Evolutionary conservation across 345 rosid genomes (phyloP), one percentile per base, ranked within the genome.

Genomic region (Brassica juncea): DNA sequence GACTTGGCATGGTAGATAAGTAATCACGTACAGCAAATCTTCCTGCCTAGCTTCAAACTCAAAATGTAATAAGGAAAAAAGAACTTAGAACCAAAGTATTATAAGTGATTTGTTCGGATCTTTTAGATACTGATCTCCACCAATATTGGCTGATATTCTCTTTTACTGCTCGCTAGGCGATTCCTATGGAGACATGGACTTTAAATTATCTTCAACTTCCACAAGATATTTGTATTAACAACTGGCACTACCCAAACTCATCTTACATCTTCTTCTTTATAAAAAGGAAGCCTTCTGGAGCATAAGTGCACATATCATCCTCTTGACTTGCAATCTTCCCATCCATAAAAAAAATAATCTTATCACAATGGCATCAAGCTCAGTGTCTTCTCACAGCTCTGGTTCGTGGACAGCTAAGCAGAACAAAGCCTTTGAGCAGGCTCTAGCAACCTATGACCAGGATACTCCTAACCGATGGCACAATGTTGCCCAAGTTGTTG

Each of bases 381-480:
- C 98, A 66, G 89, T 92, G 87, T 92, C 98, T 8, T 80, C 92
- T 32, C 86, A 86, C 3, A 89, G 89, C 6, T 88, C 91, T 5
- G 82, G 81, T 25, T 87, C 89, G 3, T 95, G 99, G 98, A 90
- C 94, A 6, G 86, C 83, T 0, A 83, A 91, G 89, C 90, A 95
- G 82, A 90, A 95, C 97, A 93, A 95, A 82, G 96, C 90, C 71
- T 95, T 95, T 31, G 99, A 95, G 84, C 87, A 77, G 83, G 99
- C 98, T 1, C 86, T 95, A 84, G 99, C 98, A 7, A 88, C 86
- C 69, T 93, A 86, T 25, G 99, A 95, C 85, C 86, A 83, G 84
- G 99, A 95, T 79, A 93, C 99, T 4, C 99, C 98, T 1, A 96
- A 93, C 86, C 95, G 99, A 52, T 95, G 99, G 99, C 54, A 80